These are phyloP conservation scores for Lumnitzera littorea DNA, from an alignment of 345 rosid species.

Conservation along the genomic window DNA sequence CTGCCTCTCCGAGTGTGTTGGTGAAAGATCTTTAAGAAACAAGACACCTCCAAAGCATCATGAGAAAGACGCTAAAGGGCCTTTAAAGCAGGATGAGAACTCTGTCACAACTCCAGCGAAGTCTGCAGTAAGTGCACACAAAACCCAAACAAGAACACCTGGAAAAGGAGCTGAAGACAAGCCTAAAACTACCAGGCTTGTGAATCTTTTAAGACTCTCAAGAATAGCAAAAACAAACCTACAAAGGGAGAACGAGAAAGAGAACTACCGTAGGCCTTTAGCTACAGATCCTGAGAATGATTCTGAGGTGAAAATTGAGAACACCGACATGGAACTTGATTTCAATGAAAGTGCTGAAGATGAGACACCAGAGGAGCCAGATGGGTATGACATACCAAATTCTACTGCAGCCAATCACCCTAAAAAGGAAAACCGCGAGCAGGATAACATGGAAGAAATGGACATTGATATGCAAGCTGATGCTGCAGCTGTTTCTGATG, in stretches of 20 bases:
- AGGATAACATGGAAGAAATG: slow-evolving; percentile 30
- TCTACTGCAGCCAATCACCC: slow-evolving; percentile 30
- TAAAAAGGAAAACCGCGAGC: slow-evolving; percentile 26
- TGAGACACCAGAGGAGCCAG: slow-evolving; percentile 69
- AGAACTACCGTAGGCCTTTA: slow-evolving; percentile 83
- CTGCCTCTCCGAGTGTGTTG: slow-evolving; percentile 71
- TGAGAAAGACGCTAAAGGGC: slow-evolving; percentile 66
- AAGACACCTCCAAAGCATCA: slow-evolving; percentile 70
- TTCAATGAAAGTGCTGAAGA: slow-evolving; percentile 80
- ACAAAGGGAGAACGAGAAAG: slow-evolving; percentile 94
- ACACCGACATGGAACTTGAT: slow-evolving; percentile 97
- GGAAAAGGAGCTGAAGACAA: slow-evolving; percentile 55
- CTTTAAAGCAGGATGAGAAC: slow-evolving; percentile 56
- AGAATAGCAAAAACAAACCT: slow-evolving; percentile 87
- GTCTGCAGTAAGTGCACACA: slow-evolving; percentile 50
- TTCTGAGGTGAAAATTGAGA: slow-evolving; percentile 87
- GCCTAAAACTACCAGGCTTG: slow-evolving; percentile 52
- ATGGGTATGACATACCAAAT: slow-evolving; percentile 42
- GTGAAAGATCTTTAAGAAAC: slow-evolving; percentile 50
- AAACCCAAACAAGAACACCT: slow-evolving; percentile 46
- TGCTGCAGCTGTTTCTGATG: slow-evolving; percentile 28
- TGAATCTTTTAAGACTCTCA: slow-evolving; percentile 86
- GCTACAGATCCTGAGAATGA: slow-evolving; percentile 66
- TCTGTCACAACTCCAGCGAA: slow-evolving; percentile 49
- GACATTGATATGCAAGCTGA: slow-evolving; percentile 27